Conservation (phyloP, 176 grass and related monocot genomes). For the Carex scoparia region DNA sequence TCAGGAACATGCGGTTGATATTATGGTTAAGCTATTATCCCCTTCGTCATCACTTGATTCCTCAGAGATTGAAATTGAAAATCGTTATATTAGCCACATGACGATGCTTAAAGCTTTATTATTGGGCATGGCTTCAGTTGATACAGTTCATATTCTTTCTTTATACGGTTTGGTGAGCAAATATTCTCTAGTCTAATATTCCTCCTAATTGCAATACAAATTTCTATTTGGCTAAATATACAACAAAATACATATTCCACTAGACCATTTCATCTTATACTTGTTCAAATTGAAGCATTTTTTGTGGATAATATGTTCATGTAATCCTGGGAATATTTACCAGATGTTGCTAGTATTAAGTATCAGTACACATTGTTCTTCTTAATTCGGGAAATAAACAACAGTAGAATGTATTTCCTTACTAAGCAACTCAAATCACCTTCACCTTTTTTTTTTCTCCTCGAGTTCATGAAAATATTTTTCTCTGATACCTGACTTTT, state of each 20-base stretch:
- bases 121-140: conserved; percentile 47
- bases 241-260: not conserved
- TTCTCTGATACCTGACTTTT: conserved; percentile 11
- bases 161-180: conserved; percentile 70
- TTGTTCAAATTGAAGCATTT: not conserved
- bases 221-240: not conserved
- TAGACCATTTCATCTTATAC: not conserved
- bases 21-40: conserved; percentile 54
- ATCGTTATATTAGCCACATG: conserved; percentile 46
- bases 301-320: not conserved
- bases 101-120: conserved; percentile 54
- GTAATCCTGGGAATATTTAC: not conserved
- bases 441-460: not conserved
- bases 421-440: not conserved
- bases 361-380: conserved; percentile 17
- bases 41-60: conserved; percentile 19
- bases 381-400: conserved; percentile 1
- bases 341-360: not conserved
- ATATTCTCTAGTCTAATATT: conserved; percentile 1
- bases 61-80: conserved; percentile 35
- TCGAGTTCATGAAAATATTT: conserved; percentile 15
- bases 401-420: conserved; percentile 1
- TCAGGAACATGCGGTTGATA: conserved; percentile 81
- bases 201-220: not conserved
- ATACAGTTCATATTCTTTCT: conserved; percentile 80